Evolutionary conservation across 441 rosid genomes (phyloP).

Genomic region (Raphanus hybrid): DNA sequence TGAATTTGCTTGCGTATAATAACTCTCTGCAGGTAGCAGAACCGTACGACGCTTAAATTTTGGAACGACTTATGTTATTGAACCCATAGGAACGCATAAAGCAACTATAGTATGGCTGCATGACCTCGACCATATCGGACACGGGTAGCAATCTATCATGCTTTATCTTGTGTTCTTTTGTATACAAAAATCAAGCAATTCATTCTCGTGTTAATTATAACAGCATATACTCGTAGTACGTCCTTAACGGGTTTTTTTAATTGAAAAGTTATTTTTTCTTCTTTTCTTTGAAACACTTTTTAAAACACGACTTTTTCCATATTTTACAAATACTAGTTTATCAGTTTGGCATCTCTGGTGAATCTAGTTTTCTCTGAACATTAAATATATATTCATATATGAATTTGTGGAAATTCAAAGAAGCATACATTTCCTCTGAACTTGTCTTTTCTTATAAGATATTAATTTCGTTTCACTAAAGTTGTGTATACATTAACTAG

Average conservation of each 20-base stretch:
- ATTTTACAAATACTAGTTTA: too few species aligned
- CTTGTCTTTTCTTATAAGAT: background rate
- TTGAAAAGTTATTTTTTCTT: too few species aligned
- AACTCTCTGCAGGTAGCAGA: slow-evolving; percentile 51
- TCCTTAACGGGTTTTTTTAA: too few species aligned
- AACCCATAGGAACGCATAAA: slow-evolving; percentile 77
- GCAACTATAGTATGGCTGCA: slow-evolving; percentile 92
- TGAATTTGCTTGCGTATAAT: background rate
- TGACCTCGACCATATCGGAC: slow-evolving; percentile 78
- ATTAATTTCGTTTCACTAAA: background rate
- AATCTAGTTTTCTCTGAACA: background rate
- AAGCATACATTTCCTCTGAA: background rate
- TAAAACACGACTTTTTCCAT: too few species aligned
- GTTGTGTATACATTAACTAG: background rate
- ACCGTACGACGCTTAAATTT: slow-evolving; percentile 36
- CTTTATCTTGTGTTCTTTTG: background rate
- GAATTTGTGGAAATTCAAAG: background rate
- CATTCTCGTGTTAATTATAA: background rate
- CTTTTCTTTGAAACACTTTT: too few species aligned
- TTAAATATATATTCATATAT: too few species aligned
- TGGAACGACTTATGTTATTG: slow-evolving; percentile 77
- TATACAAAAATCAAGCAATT: background rate
- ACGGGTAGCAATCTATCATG: slow-evolving; percentile 46
- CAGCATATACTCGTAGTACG: background rate
- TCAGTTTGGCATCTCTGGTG: background rate